Evolutionary conservation across 2,329 filamentous ascomycete species (phyloP).

Genomic region (Monosporascus ibericus): DNA sequence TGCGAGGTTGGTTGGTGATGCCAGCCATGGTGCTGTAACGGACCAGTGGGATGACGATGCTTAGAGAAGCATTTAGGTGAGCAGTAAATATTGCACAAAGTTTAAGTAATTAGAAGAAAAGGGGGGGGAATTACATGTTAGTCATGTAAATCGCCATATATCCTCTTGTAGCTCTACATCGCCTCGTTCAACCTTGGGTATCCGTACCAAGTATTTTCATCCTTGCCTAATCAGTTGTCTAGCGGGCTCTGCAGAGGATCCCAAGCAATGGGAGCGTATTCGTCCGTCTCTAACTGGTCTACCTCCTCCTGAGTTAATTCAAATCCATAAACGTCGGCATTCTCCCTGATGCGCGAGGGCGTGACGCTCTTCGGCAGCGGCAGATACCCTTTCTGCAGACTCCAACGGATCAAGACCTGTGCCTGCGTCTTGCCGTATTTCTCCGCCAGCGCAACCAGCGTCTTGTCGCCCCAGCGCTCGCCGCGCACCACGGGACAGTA

Average conservation of each 20-base stretch:
- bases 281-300: constrained; percentile 39
- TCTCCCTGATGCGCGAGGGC: constrained; percentile 59
- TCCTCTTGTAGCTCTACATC: too few species aligned
- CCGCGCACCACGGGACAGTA: constrained; percentile 60
- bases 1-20: constrained; percentile 79
- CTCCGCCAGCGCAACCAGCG: constrained; percentile 56
- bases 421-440: constrained; percentile 70
- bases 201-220: background rate
- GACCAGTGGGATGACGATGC: constrained; percentile 48
- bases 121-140: background rate
- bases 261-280: constrained; percentile 52
- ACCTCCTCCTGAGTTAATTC: constrained; percentile 49
- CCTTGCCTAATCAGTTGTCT: constrained; percentile 26
- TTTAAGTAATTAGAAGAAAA: background rate
- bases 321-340: constrained; percentile 51
- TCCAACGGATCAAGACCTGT: constrained; percentile 76
- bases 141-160: background rate
- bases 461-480: constrained; percentile 63
- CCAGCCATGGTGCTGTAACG: constrained; percentile 84
- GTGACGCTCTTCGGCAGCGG: constrained; percentile 71
- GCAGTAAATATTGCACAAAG: background rate
- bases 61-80: background rate
- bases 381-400: constrained; percentile 70
- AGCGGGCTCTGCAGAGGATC: constrained; percentile 46
- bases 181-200: too few species aligned